phyloP scores from a whole-genome alignment of 2,329 filamentous ascomycete species.

The Aspergillus calidoustus region DNA sequence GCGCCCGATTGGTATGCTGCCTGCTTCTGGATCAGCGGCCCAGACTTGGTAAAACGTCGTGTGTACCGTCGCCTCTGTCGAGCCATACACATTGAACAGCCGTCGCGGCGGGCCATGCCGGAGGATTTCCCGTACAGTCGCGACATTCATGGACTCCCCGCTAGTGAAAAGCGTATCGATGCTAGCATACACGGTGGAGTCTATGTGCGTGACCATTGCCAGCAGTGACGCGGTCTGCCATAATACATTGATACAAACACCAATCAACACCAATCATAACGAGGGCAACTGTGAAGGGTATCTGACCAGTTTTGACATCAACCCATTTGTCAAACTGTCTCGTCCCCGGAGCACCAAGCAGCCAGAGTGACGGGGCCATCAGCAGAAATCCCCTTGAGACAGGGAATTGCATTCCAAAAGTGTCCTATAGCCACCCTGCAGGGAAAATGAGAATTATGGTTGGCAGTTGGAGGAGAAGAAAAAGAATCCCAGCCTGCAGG shows the following conservation, averaged over 20 bases:
- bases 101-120: too few species aligned
- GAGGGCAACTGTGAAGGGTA: background rate
- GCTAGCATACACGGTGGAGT: too few species aligned
- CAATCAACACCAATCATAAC: background rate
- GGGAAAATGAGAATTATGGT: background rate
- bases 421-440: background rate
- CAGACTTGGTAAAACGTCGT: constrained; percentile 21
- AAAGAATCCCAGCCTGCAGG: background rate
- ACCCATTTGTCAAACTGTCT: background rate
- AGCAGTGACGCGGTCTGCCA: too few species aligned
- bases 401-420: background rate
- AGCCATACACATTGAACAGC: too few species aligned
- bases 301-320: background rate
- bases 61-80: background rate
- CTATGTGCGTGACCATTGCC: too few species aligned
- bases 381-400: background rate
- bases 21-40: constrained; percentile 17
- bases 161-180: too few species aligned
- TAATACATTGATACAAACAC: too few species aligned
- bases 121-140: too few species aligned
- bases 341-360: background rate
- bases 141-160: too few species aligned
- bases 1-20: constrained; percentile 47
- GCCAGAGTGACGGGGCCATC: background rate
- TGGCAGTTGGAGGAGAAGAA: background rate